These are phyloP conservation scores for Cercospora sojina DNA, from an alignment of 2,329 filamentous ascomycete species.

Conservation along the genomic window DNA sequence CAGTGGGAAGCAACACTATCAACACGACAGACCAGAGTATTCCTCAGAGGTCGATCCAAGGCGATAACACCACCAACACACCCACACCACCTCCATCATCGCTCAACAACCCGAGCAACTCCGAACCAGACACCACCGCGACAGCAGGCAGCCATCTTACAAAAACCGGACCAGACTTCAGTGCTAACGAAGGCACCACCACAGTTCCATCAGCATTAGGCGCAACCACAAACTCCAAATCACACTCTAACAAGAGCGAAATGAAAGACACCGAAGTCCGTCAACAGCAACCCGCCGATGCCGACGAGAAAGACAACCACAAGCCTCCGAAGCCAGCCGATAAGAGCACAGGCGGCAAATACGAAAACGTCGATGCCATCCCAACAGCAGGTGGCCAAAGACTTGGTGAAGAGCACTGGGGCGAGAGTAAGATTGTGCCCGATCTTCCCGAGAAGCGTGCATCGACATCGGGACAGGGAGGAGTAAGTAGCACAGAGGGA, in stretches of 20 bases:
- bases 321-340: slow-evolving; percentile 19
- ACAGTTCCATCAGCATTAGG: slow-evolving; percentile 5
- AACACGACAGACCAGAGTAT: not conserved
- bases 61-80: not conserved
- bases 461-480: slow-evolving; percentile 9
- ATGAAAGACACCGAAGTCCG: not conserved
- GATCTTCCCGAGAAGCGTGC: slow-evolving; percentile 28
- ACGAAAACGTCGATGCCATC: slow-evolving; percentile 35
- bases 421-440: slow-evolving; percentile 38
- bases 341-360: slow-evolving; percentile 11
- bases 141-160: slow-evolving; percentile 8
- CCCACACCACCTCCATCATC: not conserved
- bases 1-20: slow-evolving; percentile 1
- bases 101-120: not conserved
- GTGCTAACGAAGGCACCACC: slow-evolving; percentile 6
- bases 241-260: slow-evolving; percentile 6
- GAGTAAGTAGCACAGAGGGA: slow-evolving; percentile 28
- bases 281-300: not conserved
- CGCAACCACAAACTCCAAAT: not conserved
- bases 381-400: slow-evolving; percentile 37
- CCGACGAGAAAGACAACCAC: slow-evolving; percentile 11
- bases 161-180: slow-evolving; percentile 4
- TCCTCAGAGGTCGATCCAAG: not conserved
- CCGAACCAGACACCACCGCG: not conserved
- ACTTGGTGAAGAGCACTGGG: slow-evolving; percentile 38